Percentiles rank a stretch among this genome's conserved stretches.
Evolutionary conservation across 176 grass and related monocot species (phyloP).

Genomic region (Triticum urartu): DNA sequence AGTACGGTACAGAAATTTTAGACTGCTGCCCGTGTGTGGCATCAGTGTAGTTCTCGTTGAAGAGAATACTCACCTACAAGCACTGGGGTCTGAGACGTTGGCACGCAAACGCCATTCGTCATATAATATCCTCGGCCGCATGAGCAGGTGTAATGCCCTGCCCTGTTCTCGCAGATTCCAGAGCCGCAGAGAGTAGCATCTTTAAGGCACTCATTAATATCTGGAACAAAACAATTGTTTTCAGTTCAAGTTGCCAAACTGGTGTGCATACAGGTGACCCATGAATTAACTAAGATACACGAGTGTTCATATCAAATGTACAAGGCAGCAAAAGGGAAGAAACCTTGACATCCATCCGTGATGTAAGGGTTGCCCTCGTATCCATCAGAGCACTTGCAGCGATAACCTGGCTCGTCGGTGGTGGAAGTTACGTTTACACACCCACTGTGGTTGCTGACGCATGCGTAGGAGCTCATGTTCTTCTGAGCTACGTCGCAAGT

Average conservation of each 20-base stretch:
- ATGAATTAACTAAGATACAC: too few species aligned
- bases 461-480: slow-evolving; percentile 10
- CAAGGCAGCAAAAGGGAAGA: neutral
- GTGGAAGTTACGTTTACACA: neutral
- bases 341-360: slow-evolving; percentile 32
- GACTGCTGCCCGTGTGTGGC: neutral
- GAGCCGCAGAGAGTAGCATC: neutral
- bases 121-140: neutral
- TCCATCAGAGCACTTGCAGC: neutral
- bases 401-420: neutral
- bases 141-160: neutral
- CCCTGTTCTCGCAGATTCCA: neutral
- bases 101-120: neutral
- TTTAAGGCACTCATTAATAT: slow-evolving; percentile 16
- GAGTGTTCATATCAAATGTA: neutral
- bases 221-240: neutral
- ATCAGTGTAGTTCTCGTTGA: neutral
- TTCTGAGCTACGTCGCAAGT: neutral
- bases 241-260: neutral
- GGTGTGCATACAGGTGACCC: neutral
- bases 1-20: neutral
- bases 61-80: neutral
- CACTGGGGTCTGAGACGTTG: neutral
- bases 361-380: slow-evolving; percentile 41
- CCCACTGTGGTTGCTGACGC: neutral